Conservation (phyloP, 257 asterid genomes). For the Vinca minor region DNA sequence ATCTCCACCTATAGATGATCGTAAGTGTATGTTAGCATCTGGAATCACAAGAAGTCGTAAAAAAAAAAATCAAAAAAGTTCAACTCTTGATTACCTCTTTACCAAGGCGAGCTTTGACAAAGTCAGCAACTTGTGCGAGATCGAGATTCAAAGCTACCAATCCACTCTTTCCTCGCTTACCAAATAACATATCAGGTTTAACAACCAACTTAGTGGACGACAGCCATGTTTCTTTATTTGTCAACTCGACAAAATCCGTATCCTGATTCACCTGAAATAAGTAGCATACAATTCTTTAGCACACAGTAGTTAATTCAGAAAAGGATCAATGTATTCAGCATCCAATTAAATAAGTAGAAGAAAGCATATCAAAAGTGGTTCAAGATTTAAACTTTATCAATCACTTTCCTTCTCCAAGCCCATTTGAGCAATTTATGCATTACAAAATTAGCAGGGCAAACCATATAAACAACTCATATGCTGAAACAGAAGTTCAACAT, state of each 20-base stretch:
- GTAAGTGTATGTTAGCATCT: conserved; percentile 18
- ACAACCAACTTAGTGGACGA: conserved; percentile 85
- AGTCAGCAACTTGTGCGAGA: conserved; percentile 79
- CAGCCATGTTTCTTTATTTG: conserved; percentile 76
- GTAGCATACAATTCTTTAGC: background rate
- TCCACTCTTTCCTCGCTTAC: conserved; percentile 94
- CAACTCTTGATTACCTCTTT: conserved; percentile 50
- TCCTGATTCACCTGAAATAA: conserved; percentile 49
- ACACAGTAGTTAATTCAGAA: background rate
- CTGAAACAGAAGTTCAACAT: background rate
- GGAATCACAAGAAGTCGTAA: conserved; percentile 13
- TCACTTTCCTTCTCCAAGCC: background rate
- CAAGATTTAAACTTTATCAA: background rate
- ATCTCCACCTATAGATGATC: conserved; percentile 62
- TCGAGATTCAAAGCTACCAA: conserved; percentile 75
- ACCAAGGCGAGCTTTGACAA: conserved; percentile 82
- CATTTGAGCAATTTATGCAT: background rate
- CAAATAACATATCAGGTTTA: conserved; percentile 90
- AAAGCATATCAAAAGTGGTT: background rate
- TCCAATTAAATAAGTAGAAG: background rate
- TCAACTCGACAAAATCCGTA: conserved; percentile 70
- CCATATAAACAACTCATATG: background rate
- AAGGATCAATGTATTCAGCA: background rate
- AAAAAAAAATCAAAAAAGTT: conserved; percentile 8
- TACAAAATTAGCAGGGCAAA: background rate